Conservation (phyloP, 116 monocot genomes). For the Trichopus zeylanicus region DNA sequence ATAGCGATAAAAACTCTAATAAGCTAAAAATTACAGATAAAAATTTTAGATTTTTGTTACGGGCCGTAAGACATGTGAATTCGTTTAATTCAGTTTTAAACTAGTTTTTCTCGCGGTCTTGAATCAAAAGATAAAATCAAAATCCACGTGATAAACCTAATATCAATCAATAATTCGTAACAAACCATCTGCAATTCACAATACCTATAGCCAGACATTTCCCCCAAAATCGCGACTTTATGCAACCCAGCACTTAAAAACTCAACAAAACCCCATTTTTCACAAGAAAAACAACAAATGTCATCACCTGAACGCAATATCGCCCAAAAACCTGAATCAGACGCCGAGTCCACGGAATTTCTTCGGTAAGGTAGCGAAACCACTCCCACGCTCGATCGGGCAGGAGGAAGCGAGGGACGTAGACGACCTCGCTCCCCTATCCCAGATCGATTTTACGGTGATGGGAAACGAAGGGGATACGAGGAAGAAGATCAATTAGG, state of each 20-base stretch:
- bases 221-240: not conserved
- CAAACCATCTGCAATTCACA: too few relatives aligned
- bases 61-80: too few relatives aligned
- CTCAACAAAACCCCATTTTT: not conserved
- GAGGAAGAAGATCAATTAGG: too few relatives aligned
- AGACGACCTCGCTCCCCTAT: slow-evolving; percentile 65
- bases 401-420: slow-evolving; percentile 54
- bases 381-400: slow-evolving; percentile 52
- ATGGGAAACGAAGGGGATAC: too few relatives aligned
- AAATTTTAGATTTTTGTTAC: too few relatives aligned
- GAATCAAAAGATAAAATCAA: too few relatives aligned
- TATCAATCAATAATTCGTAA: not conserved
- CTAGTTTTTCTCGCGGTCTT: too few relatives aligned
- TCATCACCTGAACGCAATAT: slow-evolving; percentile 65
- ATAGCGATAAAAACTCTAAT: too few relatives aligned
- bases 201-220: not conserved
- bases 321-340: slow-evolving; percentile 75
- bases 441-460: slow-evolving; percentile 42
- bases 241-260: not conserved
- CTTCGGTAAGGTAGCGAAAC: slow-evolving; percentile 65
- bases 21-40: too few relatives aligned
- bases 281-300: not conserved
- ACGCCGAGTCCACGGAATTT: slow-evolving; percentile 85
- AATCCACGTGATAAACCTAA: too few relatives aligned
- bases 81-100: too few relatives aligned